Conservation (phyloP, 2,329 filamentous ascomycete species). For the Diatrype stigma region DNA sequence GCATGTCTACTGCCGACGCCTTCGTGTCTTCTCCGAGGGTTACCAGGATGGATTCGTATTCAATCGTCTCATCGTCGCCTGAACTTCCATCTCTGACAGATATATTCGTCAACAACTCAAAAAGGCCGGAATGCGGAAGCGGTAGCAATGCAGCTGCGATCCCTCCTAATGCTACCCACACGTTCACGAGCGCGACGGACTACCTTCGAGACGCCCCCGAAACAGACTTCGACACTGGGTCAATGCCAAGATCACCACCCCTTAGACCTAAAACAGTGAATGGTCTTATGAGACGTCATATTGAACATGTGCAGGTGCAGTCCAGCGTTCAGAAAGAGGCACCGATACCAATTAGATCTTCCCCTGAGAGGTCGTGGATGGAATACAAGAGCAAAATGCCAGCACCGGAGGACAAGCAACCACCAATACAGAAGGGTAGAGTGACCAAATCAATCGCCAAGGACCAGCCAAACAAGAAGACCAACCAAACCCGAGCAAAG, state of each 20-base stretch:
- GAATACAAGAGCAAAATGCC: slow-evolving; percentile 24
- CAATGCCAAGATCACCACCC: slow-evolving; percentile 19
- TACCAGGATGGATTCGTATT: slow-evolving; percentile 19
- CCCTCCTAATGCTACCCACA: slow-evolving; percentile 29
- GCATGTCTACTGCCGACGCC: slow-evolving; percentile 29
- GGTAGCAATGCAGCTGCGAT: slow-evolving; percentile 35
- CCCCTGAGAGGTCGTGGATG: slow-evolving; percentile 31
- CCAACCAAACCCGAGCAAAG: slow-evolving; percentile 8
- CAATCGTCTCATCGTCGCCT: slow-evolving; percentile 47
- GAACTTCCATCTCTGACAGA: slow-evolving; percentile 50
- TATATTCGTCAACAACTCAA: slow-evolving; percentile 36
- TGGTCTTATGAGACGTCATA: slow-evolving; percentile 8
- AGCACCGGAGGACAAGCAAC: slow-evolving; percentile 4
- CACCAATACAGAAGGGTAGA: slow-evolving; percentile 6
- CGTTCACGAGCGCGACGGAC: slow-evolving; percentile 40
- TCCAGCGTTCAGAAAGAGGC: slow-evolving; percentile 4
- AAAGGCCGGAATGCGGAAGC: slow-evolving; percentile 28
- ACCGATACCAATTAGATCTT: slow-evolving; percentile 18
- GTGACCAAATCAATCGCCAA: slow-evolving; percentile 12
- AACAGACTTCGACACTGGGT: slow-evolving; percentile 25
- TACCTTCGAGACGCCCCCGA: slow-evolving; percentile 32
- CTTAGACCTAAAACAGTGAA: slow-evolving; percentile 13
- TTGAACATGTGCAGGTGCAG: slow-evolving; percentile 9
- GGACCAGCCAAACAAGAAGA: slow-evolving; percentile 13
- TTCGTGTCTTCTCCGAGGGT: slow-evolving; percentile 24